Evolutionary conservation across 805 yeast species (phyloP), one percentile per base, ranked within the genome.

Genomic region (Yamadazyma takamatsuzukensis): DNA sequence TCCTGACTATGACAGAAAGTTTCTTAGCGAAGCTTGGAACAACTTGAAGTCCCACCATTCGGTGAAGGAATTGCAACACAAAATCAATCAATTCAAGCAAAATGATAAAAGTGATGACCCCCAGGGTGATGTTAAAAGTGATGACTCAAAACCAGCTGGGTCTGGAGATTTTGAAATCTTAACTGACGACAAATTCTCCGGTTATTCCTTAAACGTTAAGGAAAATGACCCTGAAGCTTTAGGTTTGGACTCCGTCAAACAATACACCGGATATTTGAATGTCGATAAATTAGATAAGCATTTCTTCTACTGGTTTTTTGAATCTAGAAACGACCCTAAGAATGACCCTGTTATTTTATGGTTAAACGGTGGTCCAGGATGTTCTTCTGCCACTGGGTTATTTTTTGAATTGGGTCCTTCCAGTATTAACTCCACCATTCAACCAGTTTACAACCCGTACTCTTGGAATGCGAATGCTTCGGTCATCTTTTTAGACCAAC

Each of bases 341-440:
- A 84, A 68, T 33, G 97, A 90, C 59, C 97, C 97, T 2, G 72
- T 88, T 15, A 72, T 90, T 34, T 68, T 90, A 45, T 88, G 96
- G 97, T 68, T 89, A 48, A 89, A 89, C 54, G 97, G 97, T 44
- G 96, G 97, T 4, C 97, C 97, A 22, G 97, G 97, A 9, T 89
- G 97, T 55, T 85, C 96, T 0, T 85, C 96, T 1, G 63, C 87
- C 53, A 85, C 94, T 21, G 97, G 97, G 6, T 66, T 89, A 37
- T 77, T 90, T 48, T 87, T 89, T 51, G 97, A 90, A 58, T 72
- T 88, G 51, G 97, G 97, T 16, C 95, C 97, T 4, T 74, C 95
- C 0, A 70, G 80, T 10, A 77, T 90, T 38, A 78, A 75, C 40
- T 58, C 74, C 25, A 74, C 81, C 35, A 59, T 83, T 45, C 74